Evolutionary conservation across 2,329 filamentous ascomycete genomes (phyloP), one percentile per base, ranked within the genome.

Genomic region (Neofusicoccum parvum): DNA sequence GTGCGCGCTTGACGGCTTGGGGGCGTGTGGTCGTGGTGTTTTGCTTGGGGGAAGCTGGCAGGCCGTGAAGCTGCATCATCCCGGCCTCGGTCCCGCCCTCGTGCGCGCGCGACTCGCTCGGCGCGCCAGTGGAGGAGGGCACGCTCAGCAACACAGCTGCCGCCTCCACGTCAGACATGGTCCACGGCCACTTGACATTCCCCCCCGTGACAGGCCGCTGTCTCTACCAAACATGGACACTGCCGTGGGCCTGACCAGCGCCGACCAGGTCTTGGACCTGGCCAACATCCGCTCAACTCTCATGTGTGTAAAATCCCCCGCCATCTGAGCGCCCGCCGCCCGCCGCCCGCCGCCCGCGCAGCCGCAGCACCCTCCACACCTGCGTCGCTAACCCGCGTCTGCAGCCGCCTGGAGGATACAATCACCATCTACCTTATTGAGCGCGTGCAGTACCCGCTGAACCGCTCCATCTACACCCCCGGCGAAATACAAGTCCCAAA

Each of bases 401-500:
- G 58, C 74, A 99, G 95, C 74, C 95, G 95, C 20, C 86, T 98
- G 17, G 95, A 99, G 82, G 95, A 99, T 76, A 98, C 94, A 68
- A 98, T 99, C 75, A 96, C 92, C 70, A 97, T 96, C 80, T 91
- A 97, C 80, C 85, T 99, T 45, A 98, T 98, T 74, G 95, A 99
- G 81, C 90, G 95, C 46, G 94, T 94, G n/a, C 95, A 99, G 78
- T 99, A 98, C 79, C 92, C 94, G 3, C 86, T 96, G 69, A 98
- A 97, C 81, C 83, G 86, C 75, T 92, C 89, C 73, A 94, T 98
- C 79, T 99, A 99, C 81, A 79, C 82, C 12, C 86, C 92, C 7
- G 91, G 90, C 67, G 92, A 91, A n/a, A 85, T 98, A 51, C 82
- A 86, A 37, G 90, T 98, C 68, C 93, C 92, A 17, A 81, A 88